A percentile compares a stretch with the other conserved stretches of the same genome.
These are phyloP conservation scores for Funneliformis geosporum DNA, from an alignment of 192 early-diverging fungal species.

Conservation along the genomic window DNA sequence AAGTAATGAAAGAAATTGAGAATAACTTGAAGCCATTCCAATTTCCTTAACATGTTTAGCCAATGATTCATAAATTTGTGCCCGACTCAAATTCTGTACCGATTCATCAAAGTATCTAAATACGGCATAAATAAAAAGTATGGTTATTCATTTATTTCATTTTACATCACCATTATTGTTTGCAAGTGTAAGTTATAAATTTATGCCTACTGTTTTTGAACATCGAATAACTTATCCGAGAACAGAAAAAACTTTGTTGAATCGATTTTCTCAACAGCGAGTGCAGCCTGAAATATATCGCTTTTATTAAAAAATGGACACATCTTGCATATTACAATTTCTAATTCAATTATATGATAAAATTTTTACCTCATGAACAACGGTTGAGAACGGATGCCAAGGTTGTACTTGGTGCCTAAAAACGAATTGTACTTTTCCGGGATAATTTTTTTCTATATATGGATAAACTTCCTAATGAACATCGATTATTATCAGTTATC, in stretches of 20 bases:
- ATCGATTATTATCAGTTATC: neutral
- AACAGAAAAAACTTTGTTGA: slow-evolving; percentile 54
- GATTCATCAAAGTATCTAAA: slow-evolving; percentile 64
- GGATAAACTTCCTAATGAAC: slow-evolving; percentile 56
- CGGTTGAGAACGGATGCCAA: slow-evolving; percentile 76
- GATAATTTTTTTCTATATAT: slow-evolving; percentile 43
- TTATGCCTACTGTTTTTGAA: slow-evolving; percentile 54
- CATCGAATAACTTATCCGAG: slow-evolving; percentile 57
- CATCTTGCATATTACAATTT: neutral
- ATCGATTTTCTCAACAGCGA: slow-evolving; percentile 68
- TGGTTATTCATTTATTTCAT: neutral
- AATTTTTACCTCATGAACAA: slow-evolving; percentile 71
- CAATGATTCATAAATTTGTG: slow-evolving; percentile 54
- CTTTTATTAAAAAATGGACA: neutral
- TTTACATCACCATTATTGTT: neutral
- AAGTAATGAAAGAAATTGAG: slow-evolving; percentile 43
- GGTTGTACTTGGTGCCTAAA: slow-evolving; percentile 86
- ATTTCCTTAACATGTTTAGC: slow-evolving; percentile 48
- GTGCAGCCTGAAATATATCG: slow-evolving; percentile 46
- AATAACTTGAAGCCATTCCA: slow-evolving; percentile 50
- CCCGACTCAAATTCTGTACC: slow-evolving; percentile 56
- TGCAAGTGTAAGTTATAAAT: neutral
- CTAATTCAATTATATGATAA: neutral
- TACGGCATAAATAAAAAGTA: neutral
- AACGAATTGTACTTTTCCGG: slow-evolving; percentile 58